Base-by-base conservation (phyloP, 164 flowering plant species). In the Kingdonia uniflora region DNA sequence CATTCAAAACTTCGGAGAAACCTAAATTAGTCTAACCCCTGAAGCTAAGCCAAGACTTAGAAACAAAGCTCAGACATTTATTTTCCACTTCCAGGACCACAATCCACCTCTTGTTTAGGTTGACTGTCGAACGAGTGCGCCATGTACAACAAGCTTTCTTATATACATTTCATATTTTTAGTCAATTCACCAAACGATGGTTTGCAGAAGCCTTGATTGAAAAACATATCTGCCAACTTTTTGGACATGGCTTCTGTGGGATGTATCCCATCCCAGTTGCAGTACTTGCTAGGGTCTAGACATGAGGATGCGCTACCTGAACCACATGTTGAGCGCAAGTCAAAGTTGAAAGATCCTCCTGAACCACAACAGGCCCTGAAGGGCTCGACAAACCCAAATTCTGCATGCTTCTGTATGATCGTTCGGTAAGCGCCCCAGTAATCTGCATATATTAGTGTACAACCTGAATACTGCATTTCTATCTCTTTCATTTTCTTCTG, bases 331-430 rank as follows among this genome's bases (percentile, higher is more conserved):
- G 39, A 44, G 13, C 59, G 11, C 19, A 19, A 0, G 15, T 76
- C 47, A 56, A 69, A 76, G 65, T 75, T 75, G 33, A 38, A 60
- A 42, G 0, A 1, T 11, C 6, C 14, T 1, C 68, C 69, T 0
- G 54, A 16, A n/a, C 81, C 79, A 46, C 84, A 79, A 51, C 84
- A 79, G 2, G 78, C 74, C 65, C 70, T 73, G 71, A 58, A 67
- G 12, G 71, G 41, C 47, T 79, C 79, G 7, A 52, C 11, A n/a
- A 79, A 58, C 1, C 56, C 29, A 60, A 56, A 76, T 33, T 42
- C 17, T 4, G 14, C 25, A 2, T 65, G 57, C 17, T 68, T 66
- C 26, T 14, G 10, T 29, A 72, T 33, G 2, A 76, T 60, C 0
- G 59, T 20, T 2, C 49, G 19, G 61, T 57, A 76, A 2, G 81